Base-by-base conservation (phyloP, 2,329 filamentous ascomycete genomes). In the Aureobasidium sp. region DNA sequence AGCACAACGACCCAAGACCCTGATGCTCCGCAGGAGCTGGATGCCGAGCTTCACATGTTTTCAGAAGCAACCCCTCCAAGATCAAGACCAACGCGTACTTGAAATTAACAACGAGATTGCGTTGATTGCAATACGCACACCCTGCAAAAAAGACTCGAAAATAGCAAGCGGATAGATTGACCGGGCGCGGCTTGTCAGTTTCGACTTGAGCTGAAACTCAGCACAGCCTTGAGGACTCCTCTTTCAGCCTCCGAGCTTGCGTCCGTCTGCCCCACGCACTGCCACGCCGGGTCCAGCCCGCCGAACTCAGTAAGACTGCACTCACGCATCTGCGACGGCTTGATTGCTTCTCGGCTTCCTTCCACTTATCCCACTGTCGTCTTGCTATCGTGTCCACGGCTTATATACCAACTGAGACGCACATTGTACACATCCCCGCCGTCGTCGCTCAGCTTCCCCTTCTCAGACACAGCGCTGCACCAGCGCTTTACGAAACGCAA, bases 201-300 rank as follows among this genome's bases (percentile, higher is more conserved):
- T 48, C 45, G n/a, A 29, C 22, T 14, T 17, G 7, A 48, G 45
- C 25, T 58, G 55, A 58, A 58, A 58, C 41, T 58, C 41, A n/a
- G 55, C 55, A 58, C 55, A 58, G 55, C 55, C 55, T 44, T 15
- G 27, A 34, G 39, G n/a, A n/a, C 41, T 29, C 49, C 34, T 37
- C 29, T 34, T 11, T 27, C 31, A 52, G 49, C 49, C 27, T 45
- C 49, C 34, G 36, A 53, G 49, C 49, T 53, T 53, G 29, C 29
- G 29, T 36, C 34, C 14, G 11, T 15, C 41, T 37, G 55, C 55
- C 55, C 55, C 55, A 58, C 55, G 55, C 55, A 58, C 55, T 58
- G 55, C 55, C 55, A 58, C 55, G 41, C 41, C 55, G 42, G 55
- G 31, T 29, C 55, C 41, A 58, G 55, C 39, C 55, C 53, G 53